Conservation (phyloP, 2,329 filamentous ascomycete species). For the Pseudogymnoascus sp. region DNA sequence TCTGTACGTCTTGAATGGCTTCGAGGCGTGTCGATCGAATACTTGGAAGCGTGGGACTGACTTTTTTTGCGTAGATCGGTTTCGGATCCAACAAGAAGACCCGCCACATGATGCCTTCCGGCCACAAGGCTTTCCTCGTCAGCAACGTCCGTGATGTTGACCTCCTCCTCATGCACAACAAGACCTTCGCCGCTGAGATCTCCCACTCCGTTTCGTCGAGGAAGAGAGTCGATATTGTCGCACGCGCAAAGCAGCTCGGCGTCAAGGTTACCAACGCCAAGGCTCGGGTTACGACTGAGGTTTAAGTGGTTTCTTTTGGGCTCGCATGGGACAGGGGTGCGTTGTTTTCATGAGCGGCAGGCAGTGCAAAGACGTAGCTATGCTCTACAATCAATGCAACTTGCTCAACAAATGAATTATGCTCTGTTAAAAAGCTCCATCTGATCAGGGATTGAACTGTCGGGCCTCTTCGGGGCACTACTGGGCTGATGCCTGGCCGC, state of each 20-base stretch:
- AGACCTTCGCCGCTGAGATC: constrained; percentile 97
- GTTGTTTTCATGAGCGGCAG: constrained; percentile 27
- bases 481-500: not conserved
- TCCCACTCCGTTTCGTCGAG: constrained; percentile 95
- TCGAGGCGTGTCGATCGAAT: not conserved
- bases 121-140: constrained; percentile 99
- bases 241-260: constrained; percentile 93
- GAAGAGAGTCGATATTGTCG: constrained; percentile 97
- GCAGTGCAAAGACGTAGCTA: constrained; percentile 27
- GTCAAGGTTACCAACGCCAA: constrained; percentile 99
- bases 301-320: constrained; percentile 42
- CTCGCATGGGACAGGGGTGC: constrained; percentile 28
- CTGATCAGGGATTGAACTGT: not conserved
- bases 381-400: constrained; percentile 28
- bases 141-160: constrained; percentile 94
- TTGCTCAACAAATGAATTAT: constrained; percentile 9
- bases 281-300: constrained; percentile 97
- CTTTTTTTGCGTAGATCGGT: constrained; percentile 63
- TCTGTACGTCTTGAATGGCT: constrained; percentile 63
- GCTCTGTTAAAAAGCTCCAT: not conserved
- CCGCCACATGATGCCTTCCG: constrained; percentile 95
- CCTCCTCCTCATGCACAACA: constrained; percentile 99
- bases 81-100: constrained; percentile 99
- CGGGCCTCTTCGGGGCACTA: not conserved
- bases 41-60: constrained; percentile 19